Evolutionary conservation across 768 basidiomycete species (phyloP), one percentile per base, ranked within the genome.

Genomic region (Lentinula lateritia): DNA sequence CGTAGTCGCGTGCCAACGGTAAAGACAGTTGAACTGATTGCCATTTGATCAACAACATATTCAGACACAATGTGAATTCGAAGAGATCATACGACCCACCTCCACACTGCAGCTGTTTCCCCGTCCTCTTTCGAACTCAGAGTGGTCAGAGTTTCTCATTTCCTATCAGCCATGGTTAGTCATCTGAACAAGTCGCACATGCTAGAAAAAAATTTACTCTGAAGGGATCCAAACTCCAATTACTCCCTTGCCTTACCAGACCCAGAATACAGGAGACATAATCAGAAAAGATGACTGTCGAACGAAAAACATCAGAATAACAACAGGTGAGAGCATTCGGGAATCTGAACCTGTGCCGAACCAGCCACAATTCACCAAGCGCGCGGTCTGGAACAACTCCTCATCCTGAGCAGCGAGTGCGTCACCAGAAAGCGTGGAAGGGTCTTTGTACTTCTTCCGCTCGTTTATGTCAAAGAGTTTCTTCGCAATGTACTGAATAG

Each of bases 61-160:
- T 23, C 23, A 23, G 23, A 23, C 23, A 23, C 23, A 23, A 23
- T 23, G 23, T 1, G 2, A 23, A 23, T 23, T 2, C 23, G 23
- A 23, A 23, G 23, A 16, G 52, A 42, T 28, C 10, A 10, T 7
- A 13, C 42, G 68, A 74, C 41, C 63, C 23, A 89, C 89, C 79
- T 94, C 92, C 35, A 92, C 88, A 72, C 90, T 92, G 72, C 87
- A 88, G 13, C 84, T 83, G 68, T 94, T 93, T 2, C 92, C 92
- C 53, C 84, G 83, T 5, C 92, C 92, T 62, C 92, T 81, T 68
- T 91, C 89, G 50, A 92, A 90, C 9, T 87, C 68, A 5, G 82
- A 72, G 67, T 88, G 89, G 61, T 89, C 85, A 0, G 73, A 66
- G 1, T 76, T 73, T 34, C 91, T 78, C 3, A 93, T 82, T 82